phyloP scores from a whole-genome alignment of 805 yeast species.

The Tetrapisispora namnaoensis region DNA sequence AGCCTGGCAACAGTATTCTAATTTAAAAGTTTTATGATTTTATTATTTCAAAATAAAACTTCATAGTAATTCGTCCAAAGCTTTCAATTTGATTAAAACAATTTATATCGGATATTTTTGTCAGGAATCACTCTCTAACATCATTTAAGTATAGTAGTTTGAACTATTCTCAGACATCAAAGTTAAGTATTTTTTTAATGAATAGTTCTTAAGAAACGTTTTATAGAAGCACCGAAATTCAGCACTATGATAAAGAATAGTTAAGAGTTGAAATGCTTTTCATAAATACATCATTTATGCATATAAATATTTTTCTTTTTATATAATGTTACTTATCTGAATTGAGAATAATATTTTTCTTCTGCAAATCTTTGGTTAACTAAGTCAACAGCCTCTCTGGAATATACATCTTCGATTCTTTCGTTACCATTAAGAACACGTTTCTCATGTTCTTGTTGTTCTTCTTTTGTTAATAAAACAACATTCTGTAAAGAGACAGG shows the following conservation, averaged over 20 bases:
- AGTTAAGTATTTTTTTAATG: not conserved
- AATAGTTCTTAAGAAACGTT: not conserved
- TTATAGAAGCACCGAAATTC: not conserved
- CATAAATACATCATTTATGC: not conserved
- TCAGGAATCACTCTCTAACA: not conserved
- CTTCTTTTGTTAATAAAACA: constrained; percentile 82
- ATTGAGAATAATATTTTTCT: constrained; percentile 64
- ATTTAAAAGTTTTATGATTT: too few species aligned
- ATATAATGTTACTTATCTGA: constrained; percentile 8
- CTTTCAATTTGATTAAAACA: not conserved
- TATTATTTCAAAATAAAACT: too few species aligned
- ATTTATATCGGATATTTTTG: not conserved
- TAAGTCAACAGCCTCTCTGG: constrained; percentile 43
- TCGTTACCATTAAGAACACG: constrained; percentile 65
- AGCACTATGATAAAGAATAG: not conserved
- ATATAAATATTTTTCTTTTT: not conserved
- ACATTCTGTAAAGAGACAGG: constrained; percentile 67
- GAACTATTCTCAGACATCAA: not conserved
- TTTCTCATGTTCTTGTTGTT: constrained; percentile 70
- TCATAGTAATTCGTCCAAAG: too few species aligned
- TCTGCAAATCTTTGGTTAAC: constrained; percentile 61
- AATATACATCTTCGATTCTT: constrained; percentile 51
- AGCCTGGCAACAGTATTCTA: too few species aligned
- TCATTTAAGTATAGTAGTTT: not conserved
- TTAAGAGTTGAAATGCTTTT: not conserved